phyloP scores from a whole-genome alignment of 306 rosid species.

The Dicorynia guianensis region DNA sequence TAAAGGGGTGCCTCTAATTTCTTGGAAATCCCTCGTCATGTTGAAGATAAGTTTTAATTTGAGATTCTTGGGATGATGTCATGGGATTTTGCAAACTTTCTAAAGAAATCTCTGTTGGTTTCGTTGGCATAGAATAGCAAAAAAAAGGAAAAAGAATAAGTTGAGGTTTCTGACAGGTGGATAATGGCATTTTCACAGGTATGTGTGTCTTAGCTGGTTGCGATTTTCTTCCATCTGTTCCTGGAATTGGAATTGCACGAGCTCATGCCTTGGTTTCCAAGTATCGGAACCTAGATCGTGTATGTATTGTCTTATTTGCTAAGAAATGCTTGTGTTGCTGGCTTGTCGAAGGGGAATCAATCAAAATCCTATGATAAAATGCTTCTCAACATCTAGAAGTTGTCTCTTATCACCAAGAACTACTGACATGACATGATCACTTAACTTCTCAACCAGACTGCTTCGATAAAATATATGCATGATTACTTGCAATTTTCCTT shows the following conservation, averaged over 20 bases:
- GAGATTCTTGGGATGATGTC: background rate
- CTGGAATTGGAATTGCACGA: constrained; percentile 88
- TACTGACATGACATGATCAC: background rate
- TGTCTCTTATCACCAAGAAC: constrained; percentile 3
- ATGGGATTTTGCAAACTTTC: constrained; percentile 6
- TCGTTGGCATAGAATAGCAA: constrained; percentile 2
- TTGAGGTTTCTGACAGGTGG: constrained; percentile 11
- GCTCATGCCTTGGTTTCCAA: constrained; percentile 87
- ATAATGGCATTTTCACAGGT: constrained; percentile 52
- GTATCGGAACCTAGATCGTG: constrained; percentile 82
- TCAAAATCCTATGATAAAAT: constrained; percentile 17
- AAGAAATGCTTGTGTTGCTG: constrained; percentile 9
- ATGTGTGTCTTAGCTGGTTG: constrained; percentile 98
- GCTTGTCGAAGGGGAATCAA: constrained; percentile 1
- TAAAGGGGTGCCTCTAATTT: constrained; percentile 9
- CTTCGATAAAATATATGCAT: background rate
- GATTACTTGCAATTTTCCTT: constrained; percentile 1
- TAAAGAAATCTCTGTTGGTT: constrained; percentile 10
- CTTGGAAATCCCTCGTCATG: background rate
- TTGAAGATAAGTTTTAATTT: constrained; percentile 1
- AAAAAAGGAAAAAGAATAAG: background rate
- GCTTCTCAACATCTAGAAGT: background rate
- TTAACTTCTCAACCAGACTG: constrained; percentile 1
- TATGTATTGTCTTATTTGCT: constrained; percentile 55
- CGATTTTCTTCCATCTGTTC: constrained; percentile 96